A percentile compares a stretch with the other conserved stretches of the same genome.
phyloP scores from a whole-genome alignment of 1,139 yeast genomes.

The Pichia sp. region DNA sequence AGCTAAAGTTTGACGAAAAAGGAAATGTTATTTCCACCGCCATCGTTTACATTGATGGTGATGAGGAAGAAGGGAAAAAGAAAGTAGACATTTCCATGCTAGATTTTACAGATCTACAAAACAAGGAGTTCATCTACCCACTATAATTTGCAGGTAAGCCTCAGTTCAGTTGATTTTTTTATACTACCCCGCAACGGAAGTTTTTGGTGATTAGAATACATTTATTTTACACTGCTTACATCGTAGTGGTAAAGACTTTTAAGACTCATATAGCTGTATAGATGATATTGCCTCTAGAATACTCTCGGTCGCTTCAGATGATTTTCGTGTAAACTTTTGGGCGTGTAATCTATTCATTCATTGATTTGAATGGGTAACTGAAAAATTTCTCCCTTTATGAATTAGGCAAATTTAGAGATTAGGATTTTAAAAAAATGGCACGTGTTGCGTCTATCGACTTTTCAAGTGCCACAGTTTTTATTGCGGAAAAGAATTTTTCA shows the following conservation, averaged over 20 bases:
- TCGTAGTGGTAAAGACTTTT: too few species aligned
- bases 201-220: too few species aligned
- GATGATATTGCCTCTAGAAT: too few species aligned
- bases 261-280: too few species aligned
- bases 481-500: not conserved
- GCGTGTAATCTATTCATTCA: too few species aligned
- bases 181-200: too few species aligned
- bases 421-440: not conserved
- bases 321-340: too few species aligned
- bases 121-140: constrained; percentile 34
- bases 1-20: constrained; percentile 5
- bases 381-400: not conserved
- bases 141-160: constrained; percentile 10
- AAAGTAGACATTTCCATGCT: constrained; percentile 39
- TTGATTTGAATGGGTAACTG: too few species aligned
- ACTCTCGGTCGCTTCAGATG: too few species aligned
- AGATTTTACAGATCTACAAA: constrained; percentile 47
- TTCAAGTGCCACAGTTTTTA: not conserved
- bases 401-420: not conserved
- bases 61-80: constrained; percentile 26
- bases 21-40: constrained; percentile 4
- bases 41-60: constrained; percentile 29
- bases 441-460: not conserved
- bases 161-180: too few species aligned
- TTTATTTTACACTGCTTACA: too few species aligned